Conservation (phyloP, 306 rosid genomes). For the Acmispon strigosus region DNA sequence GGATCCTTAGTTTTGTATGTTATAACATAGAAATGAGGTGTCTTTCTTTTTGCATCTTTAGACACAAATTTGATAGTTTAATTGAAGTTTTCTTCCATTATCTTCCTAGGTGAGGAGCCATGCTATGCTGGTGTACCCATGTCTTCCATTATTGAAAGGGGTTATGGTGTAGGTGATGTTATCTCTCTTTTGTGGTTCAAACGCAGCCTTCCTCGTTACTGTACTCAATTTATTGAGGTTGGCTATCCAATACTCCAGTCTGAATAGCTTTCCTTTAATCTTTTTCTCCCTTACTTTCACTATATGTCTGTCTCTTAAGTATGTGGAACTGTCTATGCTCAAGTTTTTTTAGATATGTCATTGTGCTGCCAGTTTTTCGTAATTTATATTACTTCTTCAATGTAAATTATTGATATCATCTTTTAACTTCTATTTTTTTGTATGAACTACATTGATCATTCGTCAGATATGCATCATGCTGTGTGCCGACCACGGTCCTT, state of each 20-base stretch:
- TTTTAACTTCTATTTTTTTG: constrained; percentile 5
- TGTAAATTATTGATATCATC: background rate
- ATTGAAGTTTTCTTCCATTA: constrained; percentile 17
- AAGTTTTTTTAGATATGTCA: no score
- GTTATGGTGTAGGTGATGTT: constrained; percentile 81
- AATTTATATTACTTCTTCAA: no score
- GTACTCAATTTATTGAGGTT: constrained; percentile 83
- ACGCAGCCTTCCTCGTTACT: constrained; percentile 89
- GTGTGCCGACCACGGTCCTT: constrained; percentile 94
- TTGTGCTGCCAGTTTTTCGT: no score
- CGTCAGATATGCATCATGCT: constrained; percentile 73
- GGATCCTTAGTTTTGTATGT: background rate
- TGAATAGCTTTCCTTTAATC: background rate
- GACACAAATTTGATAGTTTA: constrained; percentile 3
- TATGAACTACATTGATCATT: constrained; percentile 22
- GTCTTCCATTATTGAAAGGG: constrained; percentile 83
- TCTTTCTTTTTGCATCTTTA: background rate
- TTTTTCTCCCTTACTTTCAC: background rate
- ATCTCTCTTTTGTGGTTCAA: constrained; percentile 88
- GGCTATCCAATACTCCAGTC: constrained; percentile 6
- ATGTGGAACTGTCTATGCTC: no score
- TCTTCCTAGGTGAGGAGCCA: constrained; percentile 74
- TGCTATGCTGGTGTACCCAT: constrained; percentile 89
- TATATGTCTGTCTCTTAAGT: no score
- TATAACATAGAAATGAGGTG: background rate